Base-by-base conservation (phyloP, 2,329 filamentous ascomycete species). In the Zopfia rhizophila region DNA sequence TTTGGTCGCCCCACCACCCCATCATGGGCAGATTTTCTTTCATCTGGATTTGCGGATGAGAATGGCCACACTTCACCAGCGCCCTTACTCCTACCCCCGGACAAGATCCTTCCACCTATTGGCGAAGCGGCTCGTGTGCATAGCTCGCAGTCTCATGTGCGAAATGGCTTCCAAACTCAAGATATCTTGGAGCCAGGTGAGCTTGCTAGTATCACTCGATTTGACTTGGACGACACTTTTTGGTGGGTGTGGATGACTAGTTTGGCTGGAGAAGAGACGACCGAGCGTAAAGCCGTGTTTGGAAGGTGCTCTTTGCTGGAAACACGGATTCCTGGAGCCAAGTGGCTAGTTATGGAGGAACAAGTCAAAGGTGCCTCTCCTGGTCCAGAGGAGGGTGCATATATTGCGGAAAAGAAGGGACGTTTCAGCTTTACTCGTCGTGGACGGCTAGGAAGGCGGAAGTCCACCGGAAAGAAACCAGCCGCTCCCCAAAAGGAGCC, bases 201-300 rank as follows among this genome's bases (percentile, higher is more conserved):
- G 78, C 81, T 99, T 45, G 94, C 94, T 21, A 97, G 91, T 67
- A 96, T 99, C 65, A 89, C 84, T 17, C 82, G 82, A 25, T 83
- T 97, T 45, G 87, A 94, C 53, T 79, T 99, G 4, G 94, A 99
- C 61, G 93, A 97, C 69, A 88, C 91, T 1, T 99, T 99, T 72
- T 99, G 94, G 94, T 97, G 94, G 93, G 94, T 97, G 3, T 99
- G 94, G 94, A 97, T 99, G 81, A 95, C 86, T 60, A 97, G 93
- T 78, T 77, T 99, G 63, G 91, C 93, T 1, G 89, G 86, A 1
- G 94, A 99, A 64, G 94, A 99, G 74, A 89, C 92, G 0, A 74
- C 85, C 0, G 82, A 87, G 33, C 85, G 94, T 50, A 99, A 99
- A 69, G 88, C 92, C 5, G 91, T 92, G 0, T 99, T 99, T 69